Conservation (phyloP, 805 yeast species). For the Candida glaebosa region DNA sequence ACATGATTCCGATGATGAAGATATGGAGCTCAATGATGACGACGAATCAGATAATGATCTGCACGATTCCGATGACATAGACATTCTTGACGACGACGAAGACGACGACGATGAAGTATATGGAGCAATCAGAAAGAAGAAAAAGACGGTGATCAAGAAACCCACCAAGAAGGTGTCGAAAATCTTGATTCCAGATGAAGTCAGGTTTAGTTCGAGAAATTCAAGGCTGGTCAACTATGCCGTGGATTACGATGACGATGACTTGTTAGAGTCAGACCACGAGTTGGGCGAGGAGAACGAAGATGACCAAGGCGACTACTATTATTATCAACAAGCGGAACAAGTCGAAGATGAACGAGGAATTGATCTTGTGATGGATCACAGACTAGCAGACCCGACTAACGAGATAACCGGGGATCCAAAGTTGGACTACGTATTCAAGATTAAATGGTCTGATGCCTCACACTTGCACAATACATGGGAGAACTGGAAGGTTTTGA, state of each 20-base stretch:
- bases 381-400: conserved; percentile 30
- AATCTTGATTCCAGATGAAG: conserved; percentile 31
- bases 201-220: conserved; percentile 78
- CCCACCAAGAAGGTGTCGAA: conserved; percentile 12
- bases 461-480: conserved; percentile 95
- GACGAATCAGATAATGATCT: conserved; percentile 6
- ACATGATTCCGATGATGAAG: conserved; percentile 16
- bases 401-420: conserved; percentile 48
- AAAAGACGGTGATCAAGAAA: conserved; percentile 26
- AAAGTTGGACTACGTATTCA: conserved; percentile 54
- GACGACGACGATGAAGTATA: conserved; percentile 17
- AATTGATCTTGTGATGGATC: conserved; percentile 41
- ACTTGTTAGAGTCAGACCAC: conserved; percentile 45
- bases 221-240: conserved; percentile 67
- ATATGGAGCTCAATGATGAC: conserved; percentile 7
- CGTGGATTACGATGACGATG: conserved; percentile 64
- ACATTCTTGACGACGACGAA: conserved; percentile 7
- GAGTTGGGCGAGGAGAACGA: conserved; percentile 26
- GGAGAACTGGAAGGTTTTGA: conserved; percentile 64
- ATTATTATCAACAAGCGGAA: conserved; percentile 30
- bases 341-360: conserved; percentile 32
- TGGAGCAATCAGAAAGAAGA: conserved; percentile 28
- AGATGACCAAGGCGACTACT: conserved; percentile 30
- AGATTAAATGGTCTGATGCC: conserved; percentile 80
- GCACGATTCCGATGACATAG: conserved; percentile 12